A percentile compares a stretch with the other conserved stretches of the same genome.
Evolutionary conservation across 2,329 filamentous ascomycete species (phyloP).

Genomic region (Pseudovirgaria hyperparasitica): DNA sequence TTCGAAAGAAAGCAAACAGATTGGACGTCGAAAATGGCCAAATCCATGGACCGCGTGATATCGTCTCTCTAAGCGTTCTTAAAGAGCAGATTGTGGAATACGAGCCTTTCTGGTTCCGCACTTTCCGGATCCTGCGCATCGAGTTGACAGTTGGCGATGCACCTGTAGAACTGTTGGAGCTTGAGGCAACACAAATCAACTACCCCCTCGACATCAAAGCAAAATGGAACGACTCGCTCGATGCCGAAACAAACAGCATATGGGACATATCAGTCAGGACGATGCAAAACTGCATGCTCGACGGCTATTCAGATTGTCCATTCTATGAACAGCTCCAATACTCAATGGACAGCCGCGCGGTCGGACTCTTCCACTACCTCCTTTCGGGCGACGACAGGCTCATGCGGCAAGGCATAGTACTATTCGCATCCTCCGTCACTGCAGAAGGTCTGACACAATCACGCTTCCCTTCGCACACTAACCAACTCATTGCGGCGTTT

Average conservation of each 20-base stretch:
- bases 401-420: constrained; percentile 12
- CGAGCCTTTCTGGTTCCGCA: constrained; percentile 31
- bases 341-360: constrained; percentile 11
- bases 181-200: constrained; percentile 21
- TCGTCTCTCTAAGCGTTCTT: constrained; percentile 15
- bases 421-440: constrained; percentile 9
- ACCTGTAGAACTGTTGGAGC: constrained; percentile 12
- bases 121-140: constrained; percentile 23
- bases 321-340: constrained; percentile 18
- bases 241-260: constrained; percentile 7
- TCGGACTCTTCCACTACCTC: constrained; percentile 13
- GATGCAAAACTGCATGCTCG: constrained; percentile 23
- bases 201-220: constrained; percentile 24
- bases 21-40: constrained; percentile 18
- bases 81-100: constrained; percentile 9
- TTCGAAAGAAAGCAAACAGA: constrained; percentile 25
- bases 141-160: constrained; percentile 13
- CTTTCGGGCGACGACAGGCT: constrained; percentile 14
- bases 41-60: constrained; percentile 26
- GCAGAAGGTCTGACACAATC: constrained; percentile 21
- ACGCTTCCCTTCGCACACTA: constrained; percentile 24
- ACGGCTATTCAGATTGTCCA: constrained; percentile 14
- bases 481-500: constrained; percentile 12
- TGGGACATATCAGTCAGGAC: constrained; percentile 18
- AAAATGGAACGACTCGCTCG: constrained; percentile 6